Evolutionary conservation across 805 yeast species (phyloP).

Genomic region (Lipomyces chichibuensis): DNA sequence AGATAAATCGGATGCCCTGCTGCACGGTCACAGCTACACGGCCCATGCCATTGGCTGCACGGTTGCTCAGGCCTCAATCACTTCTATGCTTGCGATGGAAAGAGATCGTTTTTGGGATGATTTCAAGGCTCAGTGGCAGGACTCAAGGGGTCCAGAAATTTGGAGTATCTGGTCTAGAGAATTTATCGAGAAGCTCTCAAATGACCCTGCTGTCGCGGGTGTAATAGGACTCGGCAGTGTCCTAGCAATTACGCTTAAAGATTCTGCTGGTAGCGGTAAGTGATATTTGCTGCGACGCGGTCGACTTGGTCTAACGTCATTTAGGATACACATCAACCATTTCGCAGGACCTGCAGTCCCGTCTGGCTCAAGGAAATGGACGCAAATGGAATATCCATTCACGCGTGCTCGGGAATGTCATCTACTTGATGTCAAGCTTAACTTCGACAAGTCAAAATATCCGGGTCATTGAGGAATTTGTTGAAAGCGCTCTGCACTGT

Average conservation of each 20-base stretch:
- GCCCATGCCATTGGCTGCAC: slow-evolving; percentile 40
- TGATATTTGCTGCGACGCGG: slow-evolving; percentile 20
- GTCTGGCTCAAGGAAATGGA: background rate
- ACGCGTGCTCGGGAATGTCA: slow-evolving; percentile 38
- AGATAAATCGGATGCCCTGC: slow-evolving; percentile 37
- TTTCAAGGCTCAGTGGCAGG: slow-evolving; percentile 30
- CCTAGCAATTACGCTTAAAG: slow-evolving; percentile 34
- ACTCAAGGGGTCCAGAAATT: slow-evolving; percentile 8
- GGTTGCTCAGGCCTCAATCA: slow-evolving; percentile 35
- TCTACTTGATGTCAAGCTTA: slow-evolving; percentile 35
- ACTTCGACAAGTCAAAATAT: background rate
- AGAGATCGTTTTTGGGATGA: slow-evolving; percentile 25
- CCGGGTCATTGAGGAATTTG: background rate
- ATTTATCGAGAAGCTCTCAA: slow-evolving; percentile 30
- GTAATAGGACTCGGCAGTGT: slow-evolving; percentile 37
- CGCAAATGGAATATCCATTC: slow-evolving; percentile 36
- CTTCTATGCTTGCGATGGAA: slow-evolving; percentile 19
- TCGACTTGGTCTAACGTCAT: slow-evolving; percentile 11
- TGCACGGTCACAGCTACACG: slow-evolving; percentile 41
- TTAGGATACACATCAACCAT: slow-evolving; percentile 2
- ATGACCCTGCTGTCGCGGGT: slow-evolving; percentile 25
- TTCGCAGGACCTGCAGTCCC: slow-evolving; percentile 3
- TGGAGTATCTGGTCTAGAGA: slow-evolving; percentile 37
- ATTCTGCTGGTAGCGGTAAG: slow-evolving; percentile 21
- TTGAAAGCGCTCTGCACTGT: background rate